Conservation (phyloP, 2,329 filamentous ascomycete species). For the Beauveria sp. region DNA sequence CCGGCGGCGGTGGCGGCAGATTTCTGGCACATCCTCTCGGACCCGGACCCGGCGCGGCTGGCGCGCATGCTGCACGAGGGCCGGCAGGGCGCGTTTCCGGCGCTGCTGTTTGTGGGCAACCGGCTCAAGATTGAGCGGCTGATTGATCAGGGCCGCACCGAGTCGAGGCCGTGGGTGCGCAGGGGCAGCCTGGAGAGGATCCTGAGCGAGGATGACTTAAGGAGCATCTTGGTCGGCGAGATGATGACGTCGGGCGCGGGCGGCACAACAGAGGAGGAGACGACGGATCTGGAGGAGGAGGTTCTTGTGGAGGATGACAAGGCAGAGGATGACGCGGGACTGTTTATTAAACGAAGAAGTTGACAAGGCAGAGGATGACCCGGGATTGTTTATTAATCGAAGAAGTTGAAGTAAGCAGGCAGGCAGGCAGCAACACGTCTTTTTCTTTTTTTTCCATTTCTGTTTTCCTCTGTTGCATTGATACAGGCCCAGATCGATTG, state of each 20-base stretch:
- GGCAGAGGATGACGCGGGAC: neutral
- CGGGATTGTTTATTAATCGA: constrained; percentile 4
- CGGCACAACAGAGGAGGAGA: constrained; percentile 29
- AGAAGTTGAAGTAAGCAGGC: neutral
- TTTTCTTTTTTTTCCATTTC: neutral
- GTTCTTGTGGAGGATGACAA: constrained; percentile 21
- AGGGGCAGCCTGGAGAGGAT: constrained; percentile 52
- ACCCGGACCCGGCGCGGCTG: constrained; percentile 67
- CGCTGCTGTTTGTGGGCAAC: constrained; percentile 85
- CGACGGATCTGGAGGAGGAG: constrained; percentile 18
- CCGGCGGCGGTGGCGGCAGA: constrained; percentile 73
- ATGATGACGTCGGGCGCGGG: constrained; percentile 16
- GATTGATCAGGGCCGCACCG: constrained; percentile 51
- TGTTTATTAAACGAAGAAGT: constrained; percentile 3
- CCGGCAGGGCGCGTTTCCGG: constrained; percentile 82
- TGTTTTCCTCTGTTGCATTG: neutral
- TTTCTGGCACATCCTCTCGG: constrained; percentile 78
- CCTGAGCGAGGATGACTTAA: constrained; percentile 52
- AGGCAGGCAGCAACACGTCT: neutral
- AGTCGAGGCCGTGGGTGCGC: constrained; percentile 41
- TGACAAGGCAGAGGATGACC: constrained; percentile 6
- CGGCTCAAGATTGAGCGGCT: constrained; percentile 72
- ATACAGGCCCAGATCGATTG: neutral
- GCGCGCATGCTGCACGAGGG: constrained; percentile 87
- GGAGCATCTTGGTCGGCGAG: constrained; percentile 36